Evolutionary conservation across 768 basidiomycete genomes (phyloP), one percentile per base, ranked within the genome.

Genomic region (Ephemerocybe angulata): DNA sequence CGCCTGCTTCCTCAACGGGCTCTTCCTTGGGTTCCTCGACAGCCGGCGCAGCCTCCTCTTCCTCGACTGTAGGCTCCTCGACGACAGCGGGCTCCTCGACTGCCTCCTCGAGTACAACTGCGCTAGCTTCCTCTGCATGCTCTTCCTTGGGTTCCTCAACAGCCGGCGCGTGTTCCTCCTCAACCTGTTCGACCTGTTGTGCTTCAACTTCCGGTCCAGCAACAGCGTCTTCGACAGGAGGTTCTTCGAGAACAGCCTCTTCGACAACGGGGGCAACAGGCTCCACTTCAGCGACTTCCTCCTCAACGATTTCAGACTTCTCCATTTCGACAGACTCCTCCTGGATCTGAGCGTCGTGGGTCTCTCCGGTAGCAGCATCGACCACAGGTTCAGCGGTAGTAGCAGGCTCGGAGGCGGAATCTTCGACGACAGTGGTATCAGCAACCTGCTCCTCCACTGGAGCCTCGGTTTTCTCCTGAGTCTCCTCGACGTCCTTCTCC

Each of bases 61-160:
- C 33, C 43, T 50, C 59, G 28, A 50, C 22, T 38, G 52, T 11
- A 13, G 51, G 40, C 37, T 43, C 54, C n/a, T 60, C 56, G 3
- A 54, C 46, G 17, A 33, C 49, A n/a, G 47, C 55, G 12, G 48
- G 35, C 31, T 52, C 50, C 24, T 40, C 31, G n/a, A n/a, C n/a
- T n/a, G n/a, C n/a, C 31, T 55, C 31, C 50, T 37, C 19, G 11
- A 7, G 11, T 27, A 37, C 44, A 24, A 29, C 4, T 46, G 4
- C n/a, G 6, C 17, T 29, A n/a, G 27, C 24, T 24, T 46, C 44
- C 27, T 46, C 44, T 24, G 5, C 44, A n/a, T 21, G 22, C 1
- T 19, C 50, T 38, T 51, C 33, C 4, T 24, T 35, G 19, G 31
- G 29, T 52, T 41, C 42, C 3, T 44, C 42, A 3, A 44, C 42